Evolutionary conservation across 306 rosid genomes (phyloP).

Genomic region (Prunus mume): DNA sequence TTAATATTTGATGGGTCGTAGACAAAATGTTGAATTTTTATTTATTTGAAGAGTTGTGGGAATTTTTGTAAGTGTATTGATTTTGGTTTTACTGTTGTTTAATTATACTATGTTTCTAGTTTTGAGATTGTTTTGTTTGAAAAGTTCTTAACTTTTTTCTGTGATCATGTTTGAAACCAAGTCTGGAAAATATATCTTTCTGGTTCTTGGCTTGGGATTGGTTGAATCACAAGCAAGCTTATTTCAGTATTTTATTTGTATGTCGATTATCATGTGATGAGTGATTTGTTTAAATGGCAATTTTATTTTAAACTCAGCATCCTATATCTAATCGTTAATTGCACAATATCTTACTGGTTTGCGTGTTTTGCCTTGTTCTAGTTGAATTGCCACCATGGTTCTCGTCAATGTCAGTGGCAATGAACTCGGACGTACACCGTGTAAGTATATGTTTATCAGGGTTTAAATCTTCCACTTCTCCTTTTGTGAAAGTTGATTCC

Average conservation of each 20-base stretch:
- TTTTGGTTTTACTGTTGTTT: neutral
- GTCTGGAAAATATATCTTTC: neutral
- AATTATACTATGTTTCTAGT: neutral
- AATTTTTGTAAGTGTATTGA: neutral
- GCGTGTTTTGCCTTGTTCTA: slow-evolving; percentile 46
- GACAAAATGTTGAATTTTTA: slow-evolving; percentile 20
- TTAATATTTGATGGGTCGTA: slow-evolving; percentile 30
- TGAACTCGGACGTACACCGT: slow-evolving; percentile 72
- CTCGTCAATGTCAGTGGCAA: slow-evolving; percentile 66
- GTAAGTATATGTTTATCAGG: slow-evolving; percentile 57
- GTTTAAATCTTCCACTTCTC: neutral
- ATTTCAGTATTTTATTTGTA: neutral
- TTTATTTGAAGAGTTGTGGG: neutral
- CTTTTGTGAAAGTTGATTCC: slow-evolving; percentile 24
- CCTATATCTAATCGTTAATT: neutral
- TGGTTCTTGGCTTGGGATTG: neutral
- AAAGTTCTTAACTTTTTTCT: neutral
- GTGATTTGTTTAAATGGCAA: neutral
- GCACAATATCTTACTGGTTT: slow-evolving; percentile 34
- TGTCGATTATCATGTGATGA: neutral
- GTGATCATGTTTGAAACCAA: neutral
- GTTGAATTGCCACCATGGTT: slow-evolving; percentile 95
- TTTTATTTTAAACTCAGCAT: neutral
- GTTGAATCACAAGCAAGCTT: neutral
- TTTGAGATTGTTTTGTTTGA: neutral